phyloP scores from a whole-genome alignment of 371 early-diverging fungal species.

The Batrachochytrium dendrobatidis region DNA sequence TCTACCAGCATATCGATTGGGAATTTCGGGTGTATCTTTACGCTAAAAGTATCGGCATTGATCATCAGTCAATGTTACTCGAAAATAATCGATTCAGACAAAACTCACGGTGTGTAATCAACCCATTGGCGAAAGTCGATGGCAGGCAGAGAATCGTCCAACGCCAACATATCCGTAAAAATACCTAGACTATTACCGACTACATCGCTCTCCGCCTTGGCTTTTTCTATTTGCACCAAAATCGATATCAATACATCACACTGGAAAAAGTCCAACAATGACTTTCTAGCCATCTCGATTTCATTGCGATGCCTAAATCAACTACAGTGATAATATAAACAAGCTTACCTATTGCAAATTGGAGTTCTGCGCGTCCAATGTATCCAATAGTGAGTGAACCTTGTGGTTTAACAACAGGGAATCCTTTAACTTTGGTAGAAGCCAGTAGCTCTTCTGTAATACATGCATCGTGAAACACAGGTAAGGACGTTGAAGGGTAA shows the following conservation, averaged over 20 bases:
- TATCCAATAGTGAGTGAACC: constrained; percentile 70
- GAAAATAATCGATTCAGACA: neutral
- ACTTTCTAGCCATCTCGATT: no score
- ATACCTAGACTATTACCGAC: neutral
- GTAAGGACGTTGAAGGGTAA: no score
- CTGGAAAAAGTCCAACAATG: no score
- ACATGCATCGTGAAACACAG: neutral
- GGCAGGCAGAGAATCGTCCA: constrained; percentile 9
- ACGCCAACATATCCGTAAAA: neutral
- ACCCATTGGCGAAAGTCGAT: constrained; percentile 75
- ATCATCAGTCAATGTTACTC: neutral
- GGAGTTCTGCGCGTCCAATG: constrained; percentile 76
- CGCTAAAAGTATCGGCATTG: neutral
- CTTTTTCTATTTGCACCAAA: no score
- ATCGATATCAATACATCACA: neutral
- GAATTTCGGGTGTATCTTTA: constrained; percentile 64
- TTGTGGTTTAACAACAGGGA: constrained; percentile 67
- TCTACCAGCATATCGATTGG: constrained; percentile 80
- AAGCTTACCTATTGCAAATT: constrained; percentile 52
- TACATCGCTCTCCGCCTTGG: neutral
- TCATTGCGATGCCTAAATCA: no score
- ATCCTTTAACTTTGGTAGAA: constrained; percentile 62
- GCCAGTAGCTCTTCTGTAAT: constrained; percentile 16
- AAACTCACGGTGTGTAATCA: constrained; percentile 42
- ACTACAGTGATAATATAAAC: no score